phyloP scores from a whole-genome alignment of 768 basidiomycete species.

The Clitopilus hobsonii region DNA sequence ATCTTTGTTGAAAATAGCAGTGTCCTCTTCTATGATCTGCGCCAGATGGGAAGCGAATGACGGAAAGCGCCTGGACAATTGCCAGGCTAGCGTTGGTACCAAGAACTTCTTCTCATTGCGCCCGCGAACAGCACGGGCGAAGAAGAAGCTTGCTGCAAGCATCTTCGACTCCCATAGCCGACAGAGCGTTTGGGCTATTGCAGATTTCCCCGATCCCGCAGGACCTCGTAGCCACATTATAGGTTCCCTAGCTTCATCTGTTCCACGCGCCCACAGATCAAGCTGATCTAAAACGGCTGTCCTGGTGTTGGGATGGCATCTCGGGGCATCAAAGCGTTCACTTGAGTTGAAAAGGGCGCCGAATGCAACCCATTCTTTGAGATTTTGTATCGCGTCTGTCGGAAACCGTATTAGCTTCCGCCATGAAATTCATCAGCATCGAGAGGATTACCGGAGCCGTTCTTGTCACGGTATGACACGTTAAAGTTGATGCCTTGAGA shows the following conservation, averaged over 20 bases:
- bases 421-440: no score
- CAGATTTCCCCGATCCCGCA: slow-evolving; percentile 18
- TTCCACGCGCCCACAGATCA: not conserved
- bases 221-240: slow-evolving; percentile 16
- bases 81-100: slow-evolving; percentile 21
- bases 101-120: slow-evolving; percentile 18
- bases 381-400: not conserved
- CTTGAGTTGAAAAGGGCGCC: slow-evolving; percentile 12
- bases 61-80: slow-evolving; percentile 13
- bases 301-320: slow-evolving; percentile 13
- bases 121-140: slow-evolving; percentile 19
- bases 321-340: slow-evolving; percentile 12
- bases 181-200: slow-evolving; percentile 14
- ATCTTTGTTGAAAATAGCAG: slow-evolving; percentile 8
- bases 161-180: slow-evolving; percentile 5
- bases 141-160: slow-evolving; percentile 28
- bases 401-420: not conserved
- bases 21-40: slow-evolving; percentile 7
- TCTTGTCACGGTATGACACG: no score
- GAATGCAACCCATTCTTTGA: not conserved
- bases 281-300: slow-evolving; percentile 11
- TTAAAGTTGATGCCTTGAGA: no score
- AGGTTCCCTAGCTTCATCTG: not conserved
- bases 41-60: slow-evolving; percentile 5
- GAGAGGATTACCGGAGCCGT: no score